phyloP scores from a whole-genome alignment of 1,284 basidiomycete species.

The Ceratobasidium sp. region DNA sequence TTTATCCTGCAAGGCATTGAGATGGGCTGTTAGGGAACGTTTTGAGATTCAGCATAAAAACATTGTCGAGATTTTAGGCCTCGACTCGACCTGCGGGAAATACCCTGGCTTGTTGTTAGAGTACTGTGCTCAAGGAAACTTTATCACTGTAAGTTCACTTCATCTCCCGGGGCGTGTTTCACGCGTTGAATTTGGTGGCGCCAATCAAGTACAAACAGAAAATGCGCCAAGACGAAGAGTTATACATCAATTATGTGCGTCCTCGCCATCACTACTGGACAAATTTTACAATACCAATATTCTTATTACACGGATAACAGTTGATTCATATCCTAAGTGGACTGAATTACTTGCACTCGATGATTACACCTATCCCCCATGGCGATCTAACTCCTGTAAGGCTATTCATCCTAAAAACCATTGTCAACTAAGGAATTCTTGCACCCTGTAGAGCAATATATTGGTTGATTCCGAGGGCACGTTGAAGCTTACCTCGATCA shows the following conservation, averaged over 20 bases:
- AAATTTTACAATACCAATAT: no score
- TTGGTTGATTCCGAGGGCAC: slow-evolving; percentile 12
- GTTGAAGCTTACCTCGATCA: slow-evolving; percentile 21
- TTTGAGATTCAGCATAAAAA: slow-evolving; percentile 11
- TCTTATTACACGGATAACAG: no score
- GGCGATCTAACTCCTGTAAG: slow-evolving; percentile 31
- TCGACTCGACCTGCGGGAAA: slow-evolving; percentile 2
- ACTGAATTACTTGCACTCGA: slow-evolving; percentile 7
- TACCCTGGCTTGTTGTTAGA: slow-evolving; percentile 2
- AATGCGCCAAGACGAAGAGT: slow-evolving; percentile 13
- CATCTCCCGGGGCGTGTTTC: no score
- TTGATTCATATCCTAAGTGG: slow-evolving; percentile 20
- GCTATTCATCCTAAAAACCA: background rate
- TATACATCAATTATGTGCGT: slow-evolving; percentile 8
- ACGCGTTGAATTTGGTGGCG: background rate
- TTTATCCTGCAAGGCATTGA: background rate
- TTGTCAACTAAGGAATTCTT: no score
- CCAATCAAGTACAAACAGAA: slow-evolving; percentile 10
- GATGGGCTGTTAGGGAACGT: background rate
- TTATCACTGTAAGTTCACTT: background rate
- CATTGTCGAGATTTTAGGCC: slow-evolving; percentile 9
- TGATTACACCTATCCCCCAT: slow-evolving; percentile 2
- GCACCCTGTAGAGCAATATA: slow-evolving; percentile 27
- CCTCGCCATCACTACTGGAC: no score
- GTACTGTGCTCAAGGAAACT: slow-evolving; percentile 11